Base-by-base conservation (phyloP, 2,329 filamentous ascomycete genomes). In the Colletotrichum orchidophilum region DNA sequence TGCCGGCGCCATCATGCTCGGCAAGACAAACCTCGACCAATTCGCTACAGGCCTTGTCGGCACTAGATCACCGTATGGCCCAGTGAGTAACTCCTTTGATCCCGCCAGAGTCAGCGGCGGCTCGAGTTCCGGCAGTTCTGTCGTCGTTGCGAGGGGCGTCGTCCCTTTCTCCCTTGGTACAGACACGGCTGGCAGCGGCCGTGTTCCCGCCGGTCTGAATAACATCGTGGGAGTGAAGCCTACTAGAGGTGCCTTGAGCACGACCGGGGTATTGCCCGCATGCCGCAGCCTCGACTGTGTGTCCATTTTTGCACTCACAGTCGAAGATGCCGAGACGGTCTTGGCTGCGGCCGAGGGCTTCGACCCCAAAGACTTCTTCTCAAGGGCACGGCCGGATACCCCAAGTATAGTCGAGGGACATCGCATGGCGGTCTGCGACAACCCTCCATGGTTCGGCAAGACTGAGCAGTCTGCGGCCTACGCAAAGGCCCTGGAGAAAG, bases 41-140 rank as follows among this genome's bases (percentile, higher is more conserved):
- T 84, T 92, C 7, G 90, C 89, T 1, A 91, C 90, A 1, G 90
- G 90, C 0, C 82, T 92, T 4, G 88, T 87, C 7, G 90, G 90
- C 9, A 89, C 87, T 9, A 84, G 90, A 35, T 90, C 87, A 3
- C 88, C 89, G 0, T 90, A 87, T 66, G 90, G 90, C 2, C 85
- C 83, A 24, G 86, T 88, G 1, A 82, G 86, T 26, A 89, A 87
- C 65, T 81, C 88, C 0, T 89, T 84, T 73, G 84, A 74, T 76
- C 81, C 75, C 55, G 64, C 61, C 13, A 76, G 74, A 18, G 77
- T 82, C 67, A 80, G 79, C 21, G 88, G 88, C 3, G 89, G 89
- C 2, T 90, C 87, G 1, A 89, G 87, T 39, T 88, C 86, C n/a
- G 89, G 88, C 5, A 88, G 84, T 52, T 84, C 85, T 8, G 86